Evolutionary conservation across 1,139 yeast species (phyloP), one percentile per base, ranked within the genome.

Genomic region (Suhomyces chickasaworum): DNA sequence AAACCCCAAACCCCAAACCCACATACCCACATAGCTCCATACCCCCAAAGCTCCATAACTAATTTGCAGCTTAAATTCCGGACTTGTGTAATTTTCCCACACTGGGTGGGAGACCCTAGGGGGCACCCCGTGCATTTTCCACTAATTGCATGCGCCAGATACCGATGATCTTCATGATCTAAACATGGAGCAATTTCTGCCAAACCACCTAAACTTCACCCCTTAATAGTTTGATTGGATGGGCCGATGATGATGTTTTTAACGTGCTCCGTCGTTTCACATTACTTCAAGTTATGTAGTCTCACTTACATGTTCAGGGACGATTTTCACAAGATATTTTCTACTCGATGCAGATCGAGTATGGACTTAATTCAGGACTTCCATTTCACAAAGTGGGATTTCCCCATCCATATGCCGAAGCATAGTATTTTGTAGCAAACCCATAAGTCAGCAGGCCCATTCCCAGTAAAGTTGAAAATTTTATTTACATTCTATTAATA

Each of bases 1-100:
- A 89, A 89, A 88, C 89, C 83, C 83, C 89, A 89, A 82, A 83
- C 89, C 83, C 80, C 89, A 89, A n/a, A n/a, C n/a, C 89, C 88
- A 84, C 88, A 83, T 87, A 88, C 89, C 89, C 89, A n/a, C 2
- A 3, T 29, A 33, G 40, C n/a, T n/a, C n/a, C n/a, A n/a, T n/a
- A n/a, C n/a, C n/a, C n/a, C n/a, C n/a, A n/a, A n/a, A n/a, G n/a
- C n/a, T n/a, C 4, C 32, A 29, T n/a, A 17, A 5, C 17, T 8
- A 29, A 9, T 29, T 29, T 15, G 32, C 32, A 29, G 32, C 32
- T 29, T 2, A 7, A 29, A 7, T 29, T 13, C 32, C 13, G 32
- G 32, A 17, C 17, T 29, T 29, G 17, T 29, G 16, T 13, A 8
- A 12, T 12, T 7, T 5, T 7, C 22, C 4, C 22, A 5, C 7